Base-by-base conservation (phyloP, 257 asterid species). In the Plantago ovata region DNA sequence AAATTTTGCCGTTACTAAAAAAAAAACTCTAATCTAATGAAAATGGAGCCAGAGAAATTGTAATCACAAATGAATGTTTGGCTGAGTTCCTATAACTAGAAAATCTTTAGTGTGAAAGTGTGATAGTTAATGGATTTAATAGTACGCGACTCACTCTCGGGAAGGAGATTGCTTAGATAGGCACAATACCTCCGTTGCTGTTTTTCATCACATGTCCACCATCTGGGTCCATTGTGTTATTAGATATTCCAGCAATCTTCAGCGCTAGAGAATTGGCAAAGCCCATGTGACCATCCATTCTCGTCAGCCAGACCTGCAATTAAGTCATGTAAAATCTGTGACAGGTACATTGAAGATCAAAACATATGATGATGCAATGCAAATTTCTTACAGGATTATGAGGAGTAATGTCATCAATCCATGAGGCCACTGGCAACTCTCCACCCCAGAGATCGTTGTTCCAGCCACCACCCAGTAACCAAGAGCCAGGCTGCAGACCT, bases 271-370 rank as follows among this genome's bases (percentile, higher is more conserved):
- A 70, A 79, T 92, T 92, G 44, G 96, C 96, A 76, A 92, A 77
- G 65, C 96, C 96, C 95, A 92, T 88, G 74, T 92, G 98, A 53
- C 98, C 98, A 85, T 92, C 98, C 85, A 79, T 84, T 81, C 98
- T 84, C 49, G 82, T 42, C 61, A 92, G 64, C 96, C 96, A 92
- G 32, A 92, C 94, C 98, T 92, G 72, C 68, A 66, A 22, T n/a
- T 32, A 65, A 58, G 42, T 32, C 52, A 57, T 28, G 40, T 53
- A 21, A 64, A 33, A 70, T 67, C 48, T 56, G 58, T 6, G 46
- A 39, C 43, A 42, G 10, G 21, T 28, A 13, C 23, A 38, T 62
- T 52, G 56, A 71, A 15, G 50, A 13, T 68, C 66, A 64, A 60
- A 54, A 46, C 60, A 58, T 40, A 53, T 48, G 33, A 33, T 58